Conservation (phyloP, 495 filamentous ascomycete genomes). For the Penicillium egyptiacum region DNA sequence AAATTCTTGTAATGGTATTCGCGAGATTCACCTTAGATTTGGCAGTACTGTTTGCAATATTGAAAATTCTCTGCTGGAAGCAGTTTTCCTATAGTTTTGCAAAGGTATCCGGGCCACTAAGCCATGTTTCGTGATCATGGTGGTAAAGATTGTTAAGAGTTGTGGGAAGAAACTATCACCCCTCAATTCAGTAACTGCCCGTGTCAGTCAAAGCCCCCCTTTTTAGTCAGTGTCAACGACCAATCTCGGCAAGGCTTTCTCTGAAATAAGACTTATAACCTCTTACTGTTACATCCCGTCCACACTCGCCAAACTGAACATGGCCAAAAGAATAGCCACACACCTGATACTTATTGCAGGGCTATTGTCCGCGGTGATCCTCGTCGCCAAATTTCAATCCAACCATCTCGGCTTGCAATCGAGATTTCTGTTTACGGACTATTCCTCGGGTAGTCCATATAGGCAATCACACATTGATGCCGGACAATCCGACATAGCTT, state of each 20-base stretch:
- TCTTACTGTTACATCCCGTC: constrained; percentile 6
- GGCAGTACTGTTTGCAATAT: constrained; percentile 1
- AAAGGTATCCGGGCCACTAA: background rate
- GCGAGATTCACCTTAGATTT: background rate
- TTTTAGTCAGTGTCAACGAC: constrained; percentile 2
- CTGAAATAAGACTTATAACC: background rate
- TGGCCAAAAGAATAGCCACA: constrained; percentile 8
- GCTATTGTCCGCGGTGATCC: constrained; percentile 8
- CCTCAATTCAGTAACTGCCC: background rate
- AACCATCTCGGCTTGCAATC: constrained; percentile 5
- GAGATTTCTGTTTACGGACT: constrained; percentile 1
- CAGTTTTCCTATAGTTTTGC: background rate
- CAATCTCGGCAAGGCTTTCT: constrained; percentile 5
- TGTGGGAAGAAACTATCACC: too few species aligned
- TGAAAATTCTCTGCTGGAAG: constrained; percentile 2
- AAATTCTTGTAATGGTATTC: background rate
- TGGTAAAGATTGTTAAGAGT: constrained; percentile 1
- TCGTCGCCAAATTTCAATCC: constrained; percentile 6
- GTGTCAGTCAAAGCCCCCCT: constrained; percentile 1
- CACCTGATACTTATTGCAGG: constrained; percentile 9
- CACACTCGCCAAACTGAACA: constrained; percentile 5
- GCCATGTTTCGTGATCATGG: background rate
- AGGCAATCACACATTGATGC: constrained; percentile 1
- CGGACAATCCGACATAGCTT: background rate
- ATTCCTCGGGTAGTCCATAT: background rate